Percentiles rank a stretch among this genome's conserved stretches.
Conservation (phyloP, 108 stramenopile genomes). For the Conticribra weissflogii region DNA sequence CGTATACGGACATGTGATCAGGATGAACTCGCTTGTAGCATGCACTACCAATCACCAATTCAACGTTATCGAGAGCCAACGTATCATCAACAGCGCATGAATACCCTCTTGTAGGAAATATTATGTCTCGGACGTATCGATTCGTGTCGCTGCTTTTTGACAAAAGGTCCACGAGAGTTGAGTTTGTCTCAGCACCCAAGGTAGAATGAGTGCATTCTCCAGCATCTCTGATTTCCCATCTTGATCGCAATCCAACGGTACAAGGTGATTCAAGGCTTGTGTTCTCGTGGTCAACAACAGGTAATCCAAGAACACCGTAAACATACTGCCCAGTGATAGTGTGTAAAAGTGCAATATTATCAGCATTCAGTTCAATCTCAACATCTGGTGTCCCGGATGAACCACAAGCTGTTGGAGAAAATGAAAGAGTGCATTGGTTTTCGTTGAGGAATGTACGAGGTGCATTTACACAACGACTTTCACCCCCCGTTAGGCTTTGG, state of each 20-base stretch:
- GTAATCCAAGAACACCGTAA: conserved; percentile 19
- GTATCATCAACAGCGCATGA: conserved; percentile 18
- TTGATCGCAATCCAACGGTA: conserved; percentile 37
- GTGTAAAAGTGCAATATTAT: conserved; percentile 6
- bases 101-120: conserved; percentile 31
- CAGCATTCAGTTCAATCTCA: conserved; percentile 16
- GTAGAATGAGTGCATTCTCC: conserved; percentile 26
- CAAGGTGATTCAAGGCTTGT: conserved; percentile 34
- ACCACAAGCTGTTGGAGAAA: conserved; percentile 32
- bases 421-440: conserved; percentile 47
- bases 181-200: conserved; percentile 32
- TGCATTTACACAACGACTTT: conserved; percentile 50
- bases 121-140: conserved; percentile 29
- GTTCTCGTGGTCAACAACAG: conserved; percentile 14
- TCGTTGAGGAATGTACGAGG: conserved; percentile 64
- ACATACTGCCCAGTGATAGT: conserved; percentile 14
- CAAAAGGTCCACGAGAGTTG: conserved; percentile 38
- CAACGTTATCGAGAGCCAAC: conserved; percentile 17
- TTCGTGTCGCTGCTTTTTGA: conserved; percentile 28
- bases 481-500: conserved; percentile 14
- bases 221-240: conserved; percentile 51
- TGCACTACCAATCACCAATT: conserved; percentile 18
- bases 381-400: conserved; percentile 7
- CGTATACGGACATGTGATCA: conserved; percentile 48
- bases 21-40: conserved; percentile 46